phyloP scores from a whole-genome alignment of 2,329 filamentous ascomycete genomes.

The Aspergillus terreus region DNA sequence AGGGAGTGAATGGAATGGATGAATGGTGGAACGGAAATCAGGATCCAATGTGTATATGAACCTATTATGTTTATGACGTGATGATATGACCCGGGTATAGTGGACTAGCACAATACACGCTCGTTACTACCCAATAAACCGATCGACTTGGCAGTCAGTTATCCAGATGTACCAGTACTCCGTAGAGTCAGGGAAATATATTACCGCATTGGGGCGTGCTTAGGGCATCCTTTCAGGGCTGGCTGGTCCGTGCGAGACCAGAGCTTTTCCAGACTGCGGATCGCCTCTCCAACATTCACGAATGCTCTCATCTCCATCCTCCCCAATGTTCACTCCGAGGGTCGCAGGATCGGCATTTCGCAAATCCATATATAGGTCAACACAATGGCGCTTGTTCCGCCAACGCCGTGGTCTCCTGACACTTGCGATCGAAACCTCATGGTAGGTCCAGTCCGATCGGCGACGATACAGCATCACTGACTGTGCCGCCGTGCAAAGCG shows the following conservation, averaged over 20 bases:
- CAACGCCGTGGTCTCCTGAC: constrained; percentile 35
- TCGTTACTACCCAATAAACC: constrained; percentile 1
- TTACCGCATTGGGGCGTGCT: not conserved
- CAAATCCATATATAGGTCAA: constrained; percentile 11
- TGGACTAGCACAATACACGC: not conserved
- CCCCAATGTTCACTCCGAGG: constrained; percentile 24
- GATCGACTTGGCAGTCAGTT: constrained; percentile 2
- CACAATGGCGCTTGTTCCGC: constrained; percentile 2
- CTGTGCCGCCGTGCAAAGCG: constrained; percentile 46
- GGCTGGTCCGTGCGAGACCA: constrained; percentile 27
- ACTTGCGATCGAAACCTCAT: constrained; percentile 47
- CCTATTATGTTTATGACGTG: constrained; percentile 22
- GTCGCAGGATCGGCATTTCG: constrained; percentile 16
- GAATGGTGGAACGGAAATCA: constrained; percentile 1
- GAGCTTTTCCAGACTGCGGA: constrained; percentile 18
- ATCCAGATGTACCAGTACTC: not conserved
- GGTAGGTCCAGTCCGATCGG: constrained; percentile 23
- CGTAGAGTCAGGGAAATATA: not conserved
- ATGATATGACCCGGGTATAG: constrained; percentile 11
- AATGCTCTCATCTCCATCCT: not conserved
- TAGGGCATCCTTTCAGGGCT: constrained; percentile 24
- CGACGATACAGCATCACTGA: not conserved
- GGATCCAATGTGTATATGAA: constrained; percentile 15
- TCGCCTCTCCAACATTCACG: not conserved
- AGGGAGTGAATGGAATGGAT: constrained; percentile 1